Conservation (phyloP, 1,284 basidiomycete species). For the Puccinia brachypodii region DNA sequence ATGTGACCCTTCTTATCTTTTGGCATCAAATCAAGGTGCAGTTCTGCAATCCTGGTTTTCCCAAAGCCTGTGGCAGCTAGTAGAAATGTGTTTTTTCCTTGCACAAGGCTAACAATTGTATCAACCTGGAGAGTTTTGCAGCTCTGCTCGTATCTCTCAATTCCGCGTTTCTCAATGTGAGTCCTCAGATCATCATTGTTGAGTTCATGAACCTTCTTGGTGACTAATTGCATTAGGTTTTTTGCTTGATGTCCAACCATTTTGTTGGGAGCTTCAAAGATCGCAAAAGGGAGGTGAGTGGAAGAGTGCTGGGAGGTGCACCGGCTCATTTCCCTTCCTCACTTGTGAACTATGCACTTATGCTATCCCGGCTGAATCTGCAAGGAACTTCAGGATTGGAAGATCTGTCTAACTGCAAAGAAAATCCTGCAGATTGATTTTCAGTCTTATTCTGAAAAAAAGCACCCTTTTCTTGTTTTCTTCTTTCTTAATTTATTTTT, state of each 20-base stretch:
- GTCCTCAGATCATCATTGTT: not conserved
- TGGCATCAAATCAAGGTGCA: slow-evolving; percentile 1
- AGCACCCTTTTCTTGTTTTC: too few relatives aligned
- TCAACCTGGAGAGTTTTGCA: slow-evolving; percentile 9
- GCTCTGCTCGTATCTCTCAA: not conserved
- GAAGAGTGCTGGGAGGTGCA: not conserved
- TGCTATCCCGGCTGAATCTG: too few relatives aligned
- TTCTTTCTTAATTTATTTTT: not conserved
- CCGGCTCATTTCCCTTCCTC: too few relatives aligned
- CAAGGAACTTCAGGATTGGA: too few relatives aligned
- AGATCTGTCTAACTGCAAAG: too few relatives aligned
- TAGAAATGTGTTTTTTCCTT: slow-evolving; percentile 12
- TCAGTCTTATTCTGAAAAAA: too few relatives aligned
- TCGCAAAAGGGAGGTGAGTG: not conserved
- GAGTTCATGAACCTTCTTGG: not conserved
- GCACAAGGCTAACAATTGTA: not conserved
- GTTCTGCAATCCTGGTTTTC: slow-evolving; percentile 6
- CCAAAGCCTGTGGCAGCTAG: slow-evolving; percentile 27
- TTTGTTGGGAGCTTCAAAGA: not conserved
- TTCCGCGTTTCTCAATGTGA: not conserved
- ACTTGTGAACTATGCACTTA: too few relatives aligned
- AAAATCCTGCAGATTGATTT: too few relatives aligned
- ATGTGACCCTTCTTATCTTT: not conserved
- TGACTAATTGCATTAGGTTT: not conserved
- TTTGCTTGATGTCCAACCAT: not conserved